Base-by-base conservation (phyloP, 2,329 filamentous ascomycete genomes). In the Fusarium paranaense region DNA sequence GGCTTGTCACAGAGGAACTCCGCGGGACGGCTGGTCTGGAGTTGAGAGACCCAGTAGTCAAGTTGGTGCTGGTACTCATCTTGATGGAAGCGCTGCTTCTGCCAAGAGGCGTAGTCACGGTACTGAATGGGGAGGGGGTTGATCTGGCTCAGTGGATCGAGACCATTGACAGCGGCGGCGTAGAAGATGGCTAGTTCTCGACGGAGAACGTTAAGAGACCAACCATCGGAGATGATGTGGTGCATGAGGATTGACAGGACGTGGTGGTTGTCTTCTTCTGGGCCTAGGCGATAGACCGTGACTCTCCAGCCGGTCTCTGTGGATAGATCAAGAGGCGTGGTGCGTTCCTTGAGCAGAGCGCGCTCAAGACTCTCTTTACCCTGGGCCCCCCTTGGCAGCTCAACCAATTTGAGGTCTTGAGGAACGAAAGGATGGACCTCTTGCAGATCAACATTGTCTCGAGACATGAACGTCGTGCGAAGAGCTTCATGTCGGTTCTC, bases 61-160 rank as follows among this genome's bases (percentile, higher is more conserved):
- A 66, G 62, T 25, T 71, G 77, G 3, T 37, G 54, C 5, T 76
- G 42, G 27, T 75, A 58, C 5, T 73, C 52, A 7, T 56, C 58
- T 1, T 57, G 72, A 1, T 83, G 81, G 8, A 81, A 74, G 42
- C 79, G 82, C 0, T 86, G 35, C 13, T 50, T 59, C 42, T 66
- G 56, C 66, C 62, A 68, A 2, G 57, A 33, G 1, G 78, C 57
- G n/a, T 72, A 79, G 60, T 80, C 76, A 3, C 72, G 60, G 32
- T 79, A 80, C 47, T 79, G 76, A 16, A 80, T 72, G 0, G 78
- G 71, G 0, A 80, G 62, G 0, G 78, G 75, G 0, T 56, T 22
- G 4, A 76, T n/a, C 30, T 61, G 58, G 56, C 20, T 14, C 67
- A 75, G 32, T 2, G 70, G 74, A 32, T 77, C 71, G 8, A 67